phyloP scores from a whole-genome alignment of 2,329 filamentous ascomycete species.

The Zymoseptoria brevis region DNA sequence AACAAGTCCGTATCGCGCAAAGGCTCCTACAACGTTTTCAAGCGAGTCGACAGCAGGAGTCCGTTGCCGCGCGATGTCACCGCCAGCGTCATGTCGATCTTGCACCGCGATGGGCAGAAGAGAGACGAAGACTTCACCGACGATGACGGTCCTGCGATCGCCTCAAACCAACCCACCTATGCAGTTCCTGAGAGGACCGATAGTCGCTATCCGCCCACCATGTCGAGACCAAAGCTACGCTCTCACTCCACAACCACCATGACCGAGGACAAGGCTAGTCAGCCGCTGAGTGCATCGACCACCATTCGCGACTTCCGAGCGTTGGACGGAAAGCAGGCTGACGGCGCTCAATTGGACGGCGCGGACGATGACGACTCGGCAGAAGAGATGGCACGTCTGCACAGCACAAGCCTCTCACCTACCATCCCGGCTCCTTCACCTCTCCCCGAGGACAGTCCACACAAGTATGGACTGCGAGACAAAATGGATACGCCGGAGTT shows the following conservation, averaged over 20 bases:
- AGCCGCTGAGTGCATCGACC: conserved; percentile 21
- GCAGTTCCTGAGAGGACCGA: conserved; percentile 14
- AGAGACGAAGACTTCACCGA: conserved; percentile 10
- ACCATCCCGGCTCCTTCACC: conserved; percentile 27
- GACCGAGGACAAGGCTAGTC: conserved; percentile 14
- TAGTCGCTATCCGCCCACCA: conserved; percentile 7
- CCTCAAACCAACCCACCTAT: conserved; percentile 5
- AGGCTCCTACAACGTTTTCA: conserved; percentile 28
- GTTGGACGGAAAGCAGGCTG: conserved; percentile 3
- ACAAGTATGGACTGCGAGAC: conserved; percentile 29
- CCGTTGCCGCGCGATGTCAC: conserved; percentile 19
- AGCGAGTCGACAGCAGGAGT: conserved; percentile 22
- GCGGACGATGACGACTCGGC: not conserved
- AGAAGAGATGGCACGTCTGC: not conserved
- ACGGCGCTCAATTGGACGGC: not conserved
- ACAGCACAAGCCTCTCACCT: conserved; percentile 18
- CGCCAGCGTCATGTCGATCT: conserved; percentile 19
- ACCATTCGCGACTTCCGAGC: conserved; percentile 18
- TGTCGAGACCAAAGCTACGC: conserved; percentile 10
- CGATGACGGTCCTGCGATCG: conserved; percentile 6
- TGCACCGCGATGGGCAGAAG: conserved; percentile 13
- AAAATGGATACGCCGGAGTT: conserved; percentile 26
- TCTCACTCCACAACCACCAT: conserved; percentile 21
- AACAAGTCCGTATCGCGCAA: conserved; percentile 20
- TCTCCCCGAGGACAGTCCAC: conserved; percentile 29